Base-by-base conservation (phyloP, 495 filamentous ascomycete genomes). In the Apiosordaria backusii region DNA sequence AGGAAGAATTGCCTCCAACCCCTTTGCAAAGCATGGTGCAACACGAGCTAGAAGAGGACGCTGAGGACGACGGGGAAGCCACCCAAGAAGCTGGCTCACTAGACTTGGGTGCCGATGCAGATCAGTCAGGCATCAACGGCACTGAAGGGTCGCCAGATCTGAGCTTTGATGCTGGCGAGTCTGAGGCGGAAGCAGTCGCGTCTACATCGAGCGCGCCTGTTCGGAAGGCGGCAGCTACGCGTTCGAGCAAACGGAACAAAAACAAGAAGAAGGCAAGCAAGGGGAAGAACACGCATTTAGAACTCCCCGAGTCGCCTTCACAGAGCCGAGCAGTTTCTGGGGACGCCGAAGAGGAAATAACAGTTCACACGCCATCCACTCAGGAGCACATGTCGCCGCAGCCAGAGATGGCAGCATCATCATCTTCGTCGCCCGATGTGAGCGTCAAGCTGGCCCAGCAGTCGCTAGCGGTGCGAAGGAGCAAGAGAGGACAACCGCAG, bases 361-460 rank as follows among this genome's bases (percentile, higher is more conserved):
- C 62, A 0, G 18, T 64, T 5, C 45, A 61, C 18, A 55, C 64
- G 10, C 26, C 45, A 60, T 61, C 65, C 21, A 10, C 18, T 21
- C 59, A 55, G 24, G 24, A 50, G 15, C 23, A 27, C 27, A 29
- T 35, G 19, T 54, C 60, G 27, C 50, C 50, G 40, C 26, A 59
- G 4, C 25, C 50, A 0, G 35, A 25, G 13, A 25, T 19, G 9
- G 54, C 18, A 65, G 15, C 19, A 25, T 45, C 59, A 3, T 21
- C 62, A 3, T 50, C 67, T 21, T 69, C 65, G 13, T 24, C 21
- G 57, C 24, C 59, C 4, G 78, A 79, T 61, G 65, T 73, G 19
- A 80, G 77, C 61, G 70, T 76, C 29, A 67, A 72, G 24, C 67
- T 80, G 35, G 78, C 79, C 10, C 76, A 75, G 15, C 71, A 73